These are phyloP conservation scores for Diplodia mutila DNA, from an alignment of 2,329 filamentous ascomycete genomes.

Conservation along the genomic window DNA sequence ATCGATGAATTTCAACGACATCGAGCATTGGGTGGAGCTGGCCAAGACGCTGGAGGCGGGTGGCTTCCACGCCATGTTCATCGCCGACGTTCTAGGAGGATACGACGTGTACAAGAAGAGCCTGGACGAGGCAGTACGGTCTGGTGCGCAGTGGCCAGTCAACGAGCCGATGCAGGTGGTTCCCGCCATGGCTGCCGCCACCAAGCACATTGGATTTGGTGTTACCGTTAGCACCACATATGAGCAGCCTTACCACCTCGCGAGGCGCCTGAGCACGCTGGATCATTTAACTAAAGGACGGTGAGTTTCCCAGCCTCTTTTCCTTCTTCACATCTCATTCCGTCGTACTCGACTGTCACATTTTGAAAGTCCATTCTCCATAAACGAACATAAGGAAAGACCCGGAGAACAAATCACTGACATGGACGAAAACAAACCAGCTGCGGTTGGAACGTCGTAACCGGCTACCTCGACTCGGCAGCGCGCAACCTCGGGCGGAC, in stretches of 20 bases:
- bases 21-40: slow-evolving; percentile 44
- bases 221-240: slow-evolving; percentile 71
- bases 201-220: slow-evolving; percentile 68
- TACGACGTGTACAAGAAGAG: slow-evolving; percentile 70
- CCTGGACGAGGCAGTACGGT: slow-evolving; percentile 62
- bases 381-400: background rate
- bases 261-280: slow-evolving; percentile 66
- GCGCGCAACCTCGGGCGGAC: slow-evolving; percentile 64
- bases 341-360: no score
- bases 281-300: slow-evolving; percentile 70
- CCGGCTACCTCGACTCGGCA: slow-evolving; percentile 68
- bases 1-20: slow-evolving; percentile 58
- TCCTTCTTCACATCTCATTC: background rate
- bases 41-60: slow-evolving; percentile 45
- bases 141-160: slow-evolving; percentile 72
- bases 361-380: no score
- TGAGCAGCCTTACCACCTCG: slow-evolving; percentile 69
- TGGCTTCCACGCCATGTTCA: slow-evolving; percentile 47
- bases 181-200: slow-evolving; percentile 69
- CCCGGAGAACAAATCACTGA: background rate
- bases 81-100: slow-evolving; percentile 58
- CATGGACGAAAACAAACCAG: background rate
- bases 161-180: slow-evolving; percentile 68
- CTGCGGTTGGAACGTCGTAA: slow-evolving; percentile 59
- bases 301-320: background rate